Evolutionary conservation across 257 asterid species (phyloP).

Genomic region (Solanum neorickii): DNA sequence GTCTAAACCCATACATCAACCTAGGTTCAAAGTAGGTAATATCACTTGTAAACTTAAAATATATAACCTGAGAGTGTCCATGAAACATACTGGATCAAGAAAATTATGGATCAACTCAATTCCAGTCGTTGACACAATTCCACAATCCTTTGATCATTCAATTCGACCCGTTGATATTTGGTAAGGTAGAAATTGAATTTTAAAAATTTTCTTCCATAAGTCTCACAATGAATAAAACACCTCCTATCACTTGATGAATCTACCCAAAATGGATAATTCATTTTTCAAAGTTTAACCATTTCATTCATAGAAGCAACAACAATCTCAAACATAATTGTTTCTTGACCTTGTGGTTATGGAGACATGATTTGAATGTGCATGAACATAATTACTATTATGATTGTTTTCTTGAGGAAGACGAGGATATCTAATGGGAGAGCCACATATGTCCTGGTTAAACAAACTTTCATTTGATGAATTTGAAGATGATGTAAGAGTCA

Average conservation of each 20-base stretch:
- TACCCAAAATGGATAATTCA: constrained; percentile 54
- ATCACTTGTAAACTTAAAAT: neutral
- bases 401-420: no score
- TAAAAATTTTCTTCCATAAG: constrained; percentile 43
- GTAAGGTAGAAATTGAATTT: constrained; percentile 14
- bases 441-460: no score
- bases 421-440: no score
- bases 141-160: constrained; percentile 60
- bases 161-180: constrained; percentile 26
- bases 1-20: no score
- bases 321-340: constrained; percentile 5
- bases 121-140: constrained; percentile 41
- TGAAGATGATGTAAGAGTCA: no score
- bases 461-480: no score
- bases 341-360: no score
- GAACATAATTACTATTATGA: no score
- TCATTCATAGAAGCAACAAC: constrained; percentile 41
- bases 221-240: constrained; percentile 24
- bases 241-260: constrained; percentile 32
- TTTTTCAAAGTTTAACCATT: constrained; percentile 33
- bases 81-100: constrained; percentile 34
- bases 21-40: no score
- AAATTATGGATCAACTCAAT: constrained; percentile 40
- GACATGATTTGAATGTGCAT: no score
- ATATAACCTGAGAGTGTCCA: neutral